A percentile compares a stretch with the other conserved stretches of the same genome.
Evolutionary conservation across 331 rosid genomes (phyloP).

Genomic region (Saraca asoca): DNA sequence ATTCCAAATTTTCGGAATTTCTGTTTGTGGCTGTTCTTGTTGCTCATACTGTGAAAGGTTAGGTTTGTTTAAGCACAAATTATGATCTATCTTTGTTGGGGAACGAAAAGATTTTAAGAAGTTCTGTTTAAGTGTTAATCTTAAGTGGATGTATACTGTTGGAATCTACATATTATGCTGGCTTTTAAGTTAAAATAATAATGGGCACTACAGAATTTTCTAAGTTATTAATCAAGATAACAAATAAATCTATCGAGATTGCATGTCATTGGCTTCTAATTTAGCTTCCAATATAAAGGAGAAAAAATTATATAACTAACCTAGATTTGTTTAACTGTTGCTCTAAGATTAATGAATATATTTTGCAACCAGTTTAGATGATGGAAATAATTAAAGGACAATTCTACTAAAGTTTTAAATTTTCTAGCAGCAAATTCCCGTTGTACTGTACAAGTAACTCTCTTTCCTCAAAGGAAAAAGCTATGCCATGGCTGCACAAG

Average conservation of each 20-base stretch:
- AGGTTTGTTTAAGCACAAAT: constrained; percentile 9
- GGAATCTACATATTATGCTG: constrained; percentile 6
- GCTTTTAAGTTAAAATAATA: not conserved
- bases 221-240: not conserved
- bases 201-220: not conserved
- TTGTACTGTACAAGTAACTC: constrained; percentile 42
- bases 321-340: constrained; percentile 11
- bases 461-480: constrained; percentile 40
- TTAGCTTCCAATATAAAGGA: not conserved
- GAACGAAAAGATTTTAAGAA: not conserved
- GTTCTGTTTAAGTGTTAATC: too few relatives aligned
- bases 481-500: constrained; percentile 44
- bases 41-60: not conserved
- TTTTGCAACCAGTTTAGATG: constrained; percentile 13
- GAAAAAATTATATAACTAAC: constrained; percentile 28
- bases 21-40: not conserved
- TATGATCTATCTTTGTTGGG: not conserved
- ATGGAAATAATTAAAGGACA: not conserved
- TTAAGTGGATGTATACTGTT: not conserved
- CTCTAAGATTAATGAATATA: constrained; percentile 11
- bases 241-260: not conserved
- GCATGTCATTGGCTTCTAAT: not conserved
- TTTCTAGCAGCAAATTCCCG: constrained; percentile 51
- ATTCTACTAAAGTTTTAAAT: constrained; percentile 16
- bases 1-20: not conserved